phyloP scores from a whole-genome alignment of 179 eudicot genomes.

The Sideroxylon spinosum region DNA sequence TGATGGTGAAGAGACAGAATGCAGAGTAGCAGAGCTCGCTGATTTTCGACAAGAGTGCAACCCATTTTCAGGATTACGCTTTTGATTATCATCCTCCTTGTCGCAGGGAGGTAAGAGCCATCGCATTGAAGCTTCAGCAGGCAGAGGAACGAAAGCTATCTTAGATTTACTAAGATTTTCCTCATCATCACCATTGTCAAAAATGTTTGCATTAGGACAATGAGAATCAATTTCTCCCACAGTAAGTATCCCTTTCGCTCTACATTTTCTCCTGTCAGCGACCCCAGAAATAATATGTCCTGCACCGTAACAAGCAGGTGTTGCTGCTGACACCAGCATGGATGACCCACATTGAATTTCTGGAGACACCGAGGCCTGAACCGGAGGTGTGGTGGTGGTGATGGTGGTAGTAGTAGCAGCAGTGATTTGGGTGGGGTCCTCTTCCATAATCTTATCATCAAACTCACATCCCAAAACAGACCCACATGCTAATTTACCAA shows the following conservation, averaged over 20 bases:
- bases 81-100: constrained; percentile 25
- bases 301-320: constrained; percentile 65
- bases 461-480: constrained; percentile 22
- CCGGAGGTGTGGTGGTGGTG: constrained; percentile 55
- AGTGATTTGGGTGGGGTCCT: constrained; percentile 18
- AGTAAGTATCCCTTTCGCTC: constrained; percentile 65
- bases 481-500: constrained; percentile 29
- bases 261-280: constrained; percentile 66
- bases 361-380: constrained; percentile 67
- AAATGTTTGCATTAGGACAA: constrained; percentile 22
- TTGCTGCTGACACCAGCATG: constrained; percentile 29
- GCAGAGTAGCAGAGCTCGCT: constrained; percentile 10
- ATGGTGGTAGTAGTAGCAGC: constrained; percentile 22
- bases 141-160: constrained; percentile 44
- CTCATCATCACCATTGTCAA: constrained; percentile 22
- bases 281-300: constrained; percentile 76
- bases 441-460: constrained; percentile 25
- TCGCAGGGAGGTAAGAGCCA: constrained; percentile 59
- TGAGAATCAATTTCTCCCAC: constrained; percentile 41
- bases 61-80: constrained; percentile 17
- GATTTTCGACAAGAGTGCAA: constrained; percentile 6
- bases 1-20: constrained; percentile 30
- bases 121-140: constrained; percentile 58
- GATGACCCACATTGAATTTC: constrained; percentile 56
- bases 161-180: constrained; percentile 21